Evolutionary conservation across 75 land plant species (phyloP).

Genomic region (Sequoiadendron giganteum): DNA sequence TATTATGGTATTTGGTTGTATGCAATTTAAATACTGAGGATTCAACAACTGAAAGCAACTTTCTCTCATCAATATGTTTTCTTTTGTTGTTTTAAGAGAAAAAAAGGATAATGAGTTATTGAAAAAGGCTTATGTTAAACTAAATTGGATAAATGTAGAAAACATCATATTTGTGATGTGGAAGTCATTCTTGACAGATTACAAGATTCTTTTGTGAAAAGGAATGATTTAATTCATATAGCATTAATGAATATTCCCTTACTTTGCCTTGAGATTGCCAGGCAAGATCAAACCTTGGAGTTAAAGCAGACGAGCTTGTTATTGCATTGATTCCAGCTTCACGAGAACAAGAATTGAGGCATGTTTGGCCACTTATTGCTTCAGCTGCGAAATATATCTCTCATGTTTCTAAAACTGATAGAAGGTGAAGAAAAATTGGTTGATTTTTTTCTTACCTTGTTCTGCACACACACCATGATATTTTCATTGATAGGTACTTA

Average conservation of each 20-base stretch:
- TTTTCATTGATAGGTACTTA: neutral
- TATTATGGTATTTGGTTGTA: neutral
- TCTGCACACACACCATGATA: neutral
- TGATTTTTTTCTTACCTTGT: neutral
- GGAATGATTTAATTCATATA: neutral
- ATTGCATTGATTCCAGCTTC: slow-evolving; percentile 30
- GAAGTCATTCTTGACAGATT: neutral
- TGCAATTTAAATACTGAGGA: neutral
- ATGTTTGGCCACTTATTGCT: slow-evolving; percentile 29
- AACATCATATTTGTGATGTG: neutral
- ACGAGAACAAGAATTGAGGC: slow-evolving; percentile 26
- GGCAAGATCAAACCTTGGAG: slow-evolving; percentile 23
- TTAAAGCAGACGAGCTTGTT: slow-evolving; percentile 20
- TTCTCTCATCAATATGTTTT: neutral
- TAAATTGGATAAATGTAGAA: neutral
- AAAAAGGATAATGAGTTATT: neutral
- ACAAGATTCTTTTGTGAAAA: neutral
- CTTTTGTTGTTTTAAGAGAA: neutral
- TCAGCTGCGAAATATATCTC: slow-evolving; percentile 22
- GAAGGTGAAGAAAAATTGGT: neutral
- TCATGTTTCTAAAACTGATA: neutral
- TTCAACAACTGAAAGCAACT: neutral
- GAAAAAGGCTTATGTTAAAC: neutral
- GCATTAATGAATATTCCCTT: neutral
- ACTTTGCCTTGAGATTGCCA: neutral